A percentile compares a stretch with the other conserved stretches of the same genome.
These are phyloP conservation scores for Pestalotiopsis sp. DNA, from an alignment of 2,329 filamentous ascomycete species.

Conservation along the genomic window DNA sequence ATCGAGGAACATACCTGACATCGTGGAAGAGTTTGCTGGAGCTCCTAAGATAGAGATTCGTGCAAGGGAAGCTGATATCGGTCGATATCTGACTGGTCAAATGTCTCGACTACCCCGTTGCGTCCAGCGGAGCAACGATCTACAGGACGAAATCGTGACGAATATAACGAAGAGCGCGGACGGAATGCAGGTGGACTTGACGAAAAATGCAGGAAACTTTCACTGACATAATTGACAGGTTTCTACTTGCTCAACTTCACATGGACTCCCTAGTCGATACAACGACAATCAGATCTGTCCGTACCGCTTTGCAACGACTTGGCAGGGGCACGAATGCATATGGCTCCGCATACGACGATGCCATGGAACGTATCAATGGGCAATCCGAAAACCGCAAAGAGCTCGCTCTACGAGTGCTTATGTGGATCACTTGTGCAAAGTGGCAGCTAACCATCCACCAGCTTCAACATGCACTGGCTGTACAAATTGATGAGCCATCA, in stretches of 20 bases:
- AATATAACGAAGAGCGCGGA: too few relatives aligned
- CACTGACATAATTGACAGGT: constrained; percentile 23
- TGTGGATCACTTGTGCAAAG: constrained; percentile 39
- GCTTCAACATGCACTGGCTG: constrained; percentile 40
- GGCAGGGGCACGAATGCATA: constrained; percentile 30
- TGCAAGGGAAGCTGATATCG: too few relatives aligned
- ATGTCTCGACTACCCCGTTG: too few relatives aligned
- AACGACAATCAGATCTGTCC: constrained; percentile 30
- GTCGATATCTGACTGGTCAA: too few relatives aligned
- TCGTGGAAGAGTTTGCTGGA: too few relatives aligned
- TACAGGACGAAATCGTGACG: too few relatives aligned
- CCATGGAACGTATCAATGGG: constrained; percentile 39
- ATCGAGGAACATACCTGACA: too few relatives aligned
- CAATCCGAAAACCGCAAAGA: constrained; percentile 30
- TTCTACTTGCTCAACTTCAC: constrained; percentile 37
- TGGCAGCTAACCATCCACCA: constrained; percentile 32
- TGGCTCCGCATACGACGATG: constrained; percentile 37
- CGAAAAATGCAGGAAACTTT: too few relatives aligned
- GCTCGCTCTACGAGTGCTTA: constrained; percentile 36
- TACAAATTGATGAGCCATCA: constrained; percentile 23
- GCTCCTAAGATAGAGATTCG: too few relatives aligned
- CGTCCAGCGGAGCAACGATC: too few relatives aligned
- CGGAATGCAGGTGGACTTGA: too few relatives aligned
- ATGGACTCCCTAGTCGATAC: constrained; percentile 32
- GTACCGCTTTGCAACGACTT: constrained; percentile 29